Base-by-base conservation (phyloP, 768 basidiomycete genomes). In the Psilocybe sp. region DNA sequence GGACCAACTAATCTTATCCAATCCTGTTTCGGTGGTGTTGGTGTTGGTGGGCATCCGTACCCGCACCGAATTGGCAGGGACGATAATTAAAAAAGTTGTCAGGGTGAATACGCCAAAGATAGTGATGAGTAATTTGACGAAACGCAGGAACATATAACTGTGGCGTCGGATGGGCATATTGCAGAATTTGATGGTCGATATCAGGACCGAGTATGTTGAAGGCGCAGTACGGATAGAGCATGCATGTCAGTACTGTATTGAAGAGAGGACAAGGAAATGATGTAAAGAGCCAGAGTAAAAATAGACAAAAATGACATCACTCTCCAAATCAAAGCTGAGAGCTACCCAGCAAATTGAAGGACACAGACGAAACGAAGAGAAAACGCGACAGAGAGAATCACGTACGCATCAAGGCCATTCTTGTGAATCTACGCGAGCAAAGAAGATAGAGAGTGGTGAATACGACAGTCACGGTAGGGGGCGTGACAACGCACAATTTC, bases 341-440 rank as follows among this genome's bases (percentile, higher is more conserved):
- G 23, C 23, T 7, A 7, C 23, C 7, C 23, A 20, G 44, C 41
- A 40, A 32, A 32, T 19, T 40, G 6, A 41, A 19, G n/a, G n/a
- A n/a, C n/a, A n/a, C n/a, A n/a, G n/a, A 19, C 10, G 73, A 35
- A 67, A 68, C 59, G 50, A 67, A 76, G 77, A 86, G 33, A 44
- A 16, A 15, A 15, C 13, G 47, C 14, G 12, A 19, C 28, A 40
- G 16, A 36, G 8, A 40, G 12, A 19, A 34, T 11, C 15, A 56
- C 56, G 28, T 13, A 61, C 62, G 86, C 84, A 64, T 89, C 87
- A 46, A 84, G 69, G 0, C 82, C 82, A 65, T 85, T 85, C 62
- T 80, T 79, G 14, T 70, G 61, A 52, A 80, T 81, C 79, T 80
- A 46, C 14, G 50, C 47, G 40, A 23, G 34, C 5, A 23, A 18